Evolutionary conservation across 2,329 filamentous ascomycete species (phyloP), one percentile per base, ranked within the genome.

Genomic region (Nothophaeocryptopus gaeumannii): DNA sequence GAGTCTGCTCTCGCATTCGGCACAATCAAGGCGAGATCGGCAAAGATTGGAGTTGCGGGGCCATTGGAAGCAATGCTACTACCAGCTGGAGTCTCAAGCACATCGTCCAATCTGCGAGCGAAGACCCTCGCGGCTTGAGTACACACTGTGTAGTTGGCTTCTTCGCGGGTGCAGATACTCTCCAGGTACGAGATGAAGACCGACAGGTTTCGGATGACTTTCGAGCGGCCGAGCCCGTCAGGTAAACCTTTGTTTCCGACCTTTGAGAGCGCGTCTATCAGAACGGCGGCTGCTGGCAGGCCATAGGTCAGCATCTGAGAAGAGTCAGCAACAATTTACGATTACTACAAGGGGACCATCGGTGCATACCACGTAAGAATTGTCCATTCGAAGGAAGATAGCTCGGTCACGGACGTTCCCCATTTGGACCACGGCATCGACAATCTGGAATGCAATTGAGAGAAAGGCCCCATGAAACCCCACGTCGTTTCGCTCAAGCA

Each of bases 161-260:
- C 50, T 11, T 48, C 50, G 2, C 44, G 52, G 7, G 33, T 38
- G 41, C 49, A 59, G 1, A 60, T 57, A 15, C 36, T 52, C 34
- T 62, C 59, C n/a, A 60, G 50, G 8, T 54, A 39, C 7, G 54
- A 45, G 2, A 59, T 49, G 29, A 58, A 55, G 5, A 62, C 59
- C 2, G 58, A 55, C 5, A 60, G 42, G 8, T 54, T 43, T 32
- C 58, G 58, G 13, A 60, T 45, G 4, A 60, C 46, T n/a, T 47
- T 52, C 0, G 52, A 45, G 0, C 54, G 50, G 15, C 50, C 54
- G 32, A 60, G 16, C 11, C 47, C 47, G 5, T 31, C 13, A 8
- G 52, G 52, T 10, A 56, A 41, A 16, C 45, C 16, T 20, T 39
- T 30, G 13, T 14, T 9, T 26, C 15, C 30, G 12, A 40, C 40